A percentile compares a stretch with the other conserved stretches of the same genome.
Conservation (phyloP, 2,329 filamentous ascomycete genomes). For the Dryadomyces sulphureus region DNA sequence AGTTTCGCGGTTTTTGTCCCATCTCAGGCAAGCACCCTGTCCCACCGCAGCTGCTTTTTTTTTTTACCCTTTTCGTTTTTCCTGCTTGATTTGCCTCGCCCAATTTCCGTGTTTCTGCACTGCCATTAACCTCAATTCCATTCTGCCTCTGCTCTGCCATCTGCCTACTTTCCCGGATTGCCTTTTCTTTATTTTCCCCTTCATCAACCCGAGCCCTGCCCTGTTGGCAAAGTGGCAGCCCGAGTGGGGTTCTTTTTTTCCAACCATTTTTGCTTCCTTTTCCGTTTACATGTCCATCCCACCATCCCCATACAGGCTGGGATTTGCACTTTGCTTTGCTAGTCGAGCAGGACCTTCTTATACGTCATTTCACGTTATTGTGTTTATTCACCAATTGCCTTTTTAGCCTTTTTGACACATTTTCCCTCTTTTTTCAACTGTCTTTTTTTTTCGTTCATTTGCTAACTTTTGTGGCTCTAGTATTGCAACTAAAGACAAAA, state of each 20-base stretch:
- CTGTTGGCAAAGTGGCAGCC: conserved; percentile 6
- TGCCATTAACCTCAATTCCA: no score
- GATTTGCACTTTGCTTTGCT: not conserved
- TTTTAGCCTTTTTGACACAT: no score
- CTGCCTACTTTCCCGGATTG: not conserved
- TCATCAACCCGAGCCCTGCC: not conserved
- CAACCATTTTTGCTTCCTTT: not conserved
- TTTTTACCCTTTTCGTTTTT: no score
- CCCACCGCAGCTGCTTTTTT: no score
- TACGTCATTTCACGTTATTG: not conserved
- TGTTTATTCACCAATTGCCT: not conserved
- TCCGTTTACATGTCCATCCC: not conserved
- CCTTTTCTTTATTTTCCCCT: not conserved
- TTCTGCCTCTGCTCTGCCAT: not conserved
- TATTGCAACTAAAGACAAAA: conserved; percentile 1
- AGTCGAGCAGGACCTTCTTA: not conserved
- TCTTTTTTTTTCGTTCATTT: not conserved
- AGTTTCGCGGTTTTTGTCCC: no score
- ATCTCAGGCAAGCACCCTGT: no score
- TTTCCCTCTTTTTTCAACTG: no score
- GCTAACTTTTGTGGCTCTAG: conserved; percentile 2
- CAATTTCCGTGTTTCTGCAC: not conserved
- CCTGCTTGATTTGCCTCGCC: no score
- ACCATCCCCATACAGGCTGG: not conserved
- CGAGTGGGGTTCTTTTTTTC: conserved; percentile 6